Evolutionary conservation across 106 monocot genomes (phyloP), one percentile per base, ranked within the genome.

Genomic region (Dioscorea dumetorum): DNA sequence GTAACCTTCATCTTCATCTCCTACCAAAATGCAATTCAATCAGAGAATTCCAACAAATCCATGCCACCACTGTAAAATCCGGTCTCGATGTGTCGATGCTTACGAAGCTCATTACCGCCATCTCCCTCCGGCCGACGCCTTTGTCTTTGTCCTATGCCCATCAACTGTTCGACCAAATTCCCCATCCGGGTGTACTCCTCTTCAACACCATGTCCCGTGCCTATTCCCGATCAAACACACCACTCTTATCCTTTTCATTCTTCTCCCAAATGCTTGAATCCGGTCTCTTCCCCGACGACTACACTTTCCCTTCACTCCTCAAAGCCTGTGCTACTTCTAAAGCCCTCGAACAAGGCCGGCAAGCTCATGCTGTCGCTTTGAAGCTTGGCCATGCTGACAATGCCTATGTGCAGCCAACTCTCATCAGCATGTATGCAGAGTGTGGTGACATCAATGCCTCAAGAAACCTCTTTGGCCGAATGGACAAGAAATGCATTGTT

Each of bases 261-360:
- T 85, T 94, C 60, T 32, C 35, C 23, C 31, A 24, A 49, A 79
- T 83, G 78, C 81, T 91, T n/a, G 33, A 61, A 24, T 58, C 66
- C 13, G 74, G 58, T 50, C 16, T 79, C 41, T 1, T 60, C 56
- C 84, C 74, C 3, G 87, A 87, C 11, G 66, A 69, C 67, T 90
- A 94, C 78, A 85, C 94, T 12, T 94, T 87, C 70, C 90, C 94
- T 1, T 80, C 85, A 16, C 70, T 94, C 52, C 76, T 91, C 60
- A 94, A 90, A 58, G 85, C 94, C 7, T 85, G 84, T 32, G 80
- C 94, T 7, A 24, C 18, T 22, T 66, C 76, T 13, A 78, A 74
- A 22, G 62, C 85, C 4, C 16, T 79, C 12, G 28, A 67, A 22
- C 72, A 74, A 24, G 85, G 90, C 16, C 74, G 24, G 62, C 90